phyloP scores from a whole-genome alignment of 495 filamentous ascomycete species.

The Hyaloscypha variabilis region DNA sequence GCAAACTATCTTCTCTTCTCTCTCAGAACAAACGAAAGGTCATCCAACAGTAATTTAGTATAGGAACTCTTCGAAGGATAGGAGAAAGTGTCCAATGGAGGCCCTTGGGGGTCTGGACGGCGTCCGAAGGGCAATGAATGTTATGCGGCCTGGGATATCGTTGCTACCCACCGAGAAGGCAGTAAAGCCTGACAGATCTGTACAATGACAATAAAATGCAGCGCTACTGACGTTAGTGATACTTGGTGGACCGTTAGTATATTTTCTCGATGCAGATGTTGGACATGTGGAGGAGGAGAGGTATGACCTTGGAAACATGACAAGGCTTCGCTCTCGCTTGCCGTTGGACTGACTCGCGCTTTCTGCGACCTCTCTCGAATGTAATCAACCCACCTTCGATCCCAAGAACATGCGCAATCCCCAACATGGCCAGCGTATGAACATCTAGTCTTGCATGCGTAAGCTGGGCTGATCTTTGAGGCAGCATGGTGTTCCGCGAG shows the following conservation, averaged over 20 bases:
- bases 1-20: slow-evolving; percentile 30
- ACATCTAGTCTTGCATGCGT: neutral
- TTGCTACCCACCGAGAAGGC: neutral
- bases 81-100: slow-evolving; percentile 7
- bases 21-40: slow-evolving; percentile 19
- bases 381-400: neutral
- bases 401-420: slow-evolving; percentile 8
- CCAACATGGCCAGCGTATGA: slow-evolving; percentile 37
- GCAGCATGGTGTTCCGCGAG: slow-evolving; percentile 80
- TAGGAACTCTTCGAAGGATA: neutral
- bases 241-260: slow-evolving; percentile 17
- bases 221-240: slow-evolving; percentile 23
- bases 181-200: neutral
- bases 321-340: slow-evolving; percentile 4
- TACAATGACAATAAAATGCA: slow-evolving; percentile 2
- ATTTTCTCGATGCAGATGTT: slow-evolving; percentile 9
- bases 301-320: slow-evolving; percentile 9
- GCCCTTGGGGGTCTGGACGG: neutral
- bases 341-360: slow-evolving; percentile 23
- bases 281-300: slow-evolving; percentile 30
- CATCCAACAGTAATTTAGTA: neutral
- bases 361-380: slow-evolving; percentile 2
- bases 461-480: slow-evolving; percentile 28
- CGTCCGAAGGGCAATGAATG: slow-evolving; percentile 12
- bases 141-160: neutral